Base-by-base conservation (phyloP, 352 stramenopile species). In the Peronospora belbahrii region DNA sequence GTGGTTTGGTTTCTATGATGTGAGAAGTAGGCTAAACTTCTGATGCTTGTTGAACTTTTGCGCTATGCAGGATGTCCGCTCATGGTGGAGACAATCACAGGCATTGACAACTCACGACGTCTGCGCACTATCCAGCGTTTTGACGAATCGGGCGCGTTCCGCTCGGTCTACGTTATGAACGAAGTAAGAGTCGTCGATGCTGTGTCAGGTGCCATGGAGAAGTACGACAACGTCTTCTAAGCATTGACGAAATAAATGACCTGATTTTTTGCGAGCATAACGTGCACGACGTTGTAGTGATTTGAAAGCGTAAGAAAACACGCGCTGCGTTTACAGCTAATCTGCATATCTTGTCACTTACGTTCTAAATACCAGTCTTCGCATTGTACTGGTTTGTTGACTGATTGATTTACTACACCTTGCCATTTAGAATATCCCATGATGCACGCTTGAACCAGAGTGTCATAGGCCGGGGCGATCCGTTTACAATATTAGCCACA, bases 151-250 rank as follows among this genome's bases (percentile, higher is more conserved):
- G 80, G 83, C 5, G 77, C 70, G 6, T 92, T 92, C 72, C 80
- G 81, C 19, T 88, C 74, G 13, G 80, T 91, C n/a, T 89, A 89
- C 59, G 77, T 94, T 25, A 85, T 94, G 72, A 94, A 90, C 44
- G 83, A 94, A 54, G 65, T 70, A 58, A 66, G 81, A 56, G 83
- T 94, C 17, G 62, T 94, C 24, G 83, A 94, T 38, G 74, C 83
- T 2, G 83, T 94, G 14, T 94, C 83, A 6, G 83, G 83, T 3
- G 83, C 83, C 20, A 88, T 94, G 80, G 78, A 91, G 44, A 88
- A 88, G 43, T 89, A 86, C 56, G 79, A 89, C 52, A 86, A 85
- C 52, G 64, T 87, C 23, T 89, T 92, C 49, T 91, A 56, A 68
- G 30, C n/a, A 22, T 3, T 2, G n/a, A 25, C 4, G 36, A 6